Base-by-base conservation (phyloP, 1,284 basidiomycete genomes). In the Phylloboletellus chloephorus region DNA sequence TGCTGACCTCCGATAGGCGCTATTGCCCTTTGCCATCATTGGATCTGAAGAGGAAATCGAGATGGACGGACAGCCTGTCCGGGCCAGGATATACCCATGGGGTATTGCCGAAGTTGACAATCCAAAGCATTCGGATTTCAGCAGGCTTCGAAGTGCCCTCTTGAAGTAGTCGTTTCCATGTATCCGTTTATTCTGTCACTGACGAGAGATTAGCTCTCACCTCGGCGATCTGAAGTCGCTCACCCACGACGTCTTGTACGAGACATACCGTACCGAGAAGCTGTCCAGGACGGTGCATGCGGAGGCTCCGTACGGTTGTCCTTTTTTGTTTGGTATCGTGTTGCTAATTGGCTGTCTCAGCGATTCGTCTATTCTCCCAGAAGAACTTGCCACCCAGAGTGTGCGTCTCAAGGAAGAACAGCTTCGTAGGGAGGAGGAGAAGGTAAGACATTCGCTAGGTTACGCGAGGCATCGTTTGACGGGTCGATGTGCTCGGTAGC, bases 331-430 rank as follows among this genome's bases (percentile, higher is more conserved):
- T 41, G 16, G 16, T 32, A 20, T 41, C 9, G 24, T 42, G 26
- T 46, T 37, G 37, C 46, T 53, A 39, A 53, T 50, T 39, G 51
- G 29, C 43, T 25, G 35, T 58, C 47, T 33, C 60, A 82, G 86
- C 56, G 88, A 92, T 54, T 84, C 88, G 20, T 91, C 89, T 19
- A 90, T 96, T 55, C 74, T 88, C 15, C 92, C 94, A 8, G 94
- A 98, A 64, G 96, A 98, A 60, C 80, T 98, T 54, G 93, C 94
- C 12, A 95, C 87, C 50, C 95, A 97, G 69, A 92, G 87, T 42
- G 93, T 97, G 39, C 86, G 93, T 47, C 81, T 98, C 69, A 98
- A 97, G 74, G 95, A 98, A 72, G 95, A 98, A 66, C 96, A 98
- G 66, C 83, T 99, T 48, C 87, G 94, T 56, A 76, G 90, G 49